Conservation (phyloP, 192 early-diverging fungal genomes). For the Gonapodya prolifera region DNA sequence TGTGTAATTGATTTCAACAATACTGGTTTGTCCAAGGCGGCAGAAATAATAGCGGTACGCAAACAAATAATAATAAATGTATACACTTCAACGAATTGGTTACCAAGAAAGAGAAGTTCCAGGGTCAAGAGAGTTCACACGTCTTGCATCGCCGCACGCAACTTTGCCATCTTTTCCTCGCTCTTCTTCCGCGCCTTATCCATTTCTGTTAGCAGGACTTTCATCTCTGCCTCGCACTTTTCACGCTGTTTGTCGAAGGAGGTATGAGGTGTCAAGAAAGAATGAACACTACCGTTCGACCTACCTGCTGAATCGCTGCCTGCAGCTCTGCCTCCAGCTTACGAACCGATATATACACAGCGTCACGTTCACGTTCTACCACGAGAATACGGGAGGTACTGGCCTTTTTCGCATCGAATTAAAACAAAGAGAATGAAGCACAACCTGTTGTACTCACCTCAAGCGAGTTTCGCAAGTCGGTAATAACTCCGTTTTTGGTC, state of each 20-base stretch:
- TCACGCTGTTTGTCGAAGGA: constrained; percentile 9
- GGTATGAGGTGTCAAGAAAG: not conserved
- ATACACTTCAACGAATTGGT: too few species aligned
- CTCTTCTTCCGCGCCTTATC: constrained; percentile 17
- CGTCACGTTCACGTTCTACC: constrained; percentile 25
- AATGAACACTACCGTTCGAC: constrained; percentile 1
- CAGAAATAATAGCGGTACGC: too few species aligned
- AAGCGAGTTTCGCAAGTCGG: constrained; percentile 3
- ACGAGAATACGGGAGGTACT: constrained; percentile 14
- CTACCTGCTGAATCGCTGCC: constrained; percentile 3
- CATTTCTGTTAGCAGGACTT: constrained; percentile 13
- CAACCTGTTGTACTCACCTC: constrained; percentile 8
- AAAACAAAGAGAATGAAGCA: constrained; percentile 8
- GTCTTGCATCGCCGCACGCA: constrained; percentile 13
- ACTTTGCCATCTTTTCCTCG: constrained; percentile 18
- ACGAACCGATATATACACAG: constrained; percentile 14
- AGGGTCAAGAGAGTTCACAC: too few species aligned
- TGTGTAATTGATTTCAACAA: not conserved
- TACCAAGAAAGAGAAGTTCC: too few species aligned
- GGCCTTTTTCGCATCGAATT: constrained; percentile 9
- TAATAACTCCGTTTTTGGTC: not conserved
- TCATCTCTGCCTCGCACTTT: constrained; percentile 20
- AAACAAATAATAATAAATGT: too few species aligned
- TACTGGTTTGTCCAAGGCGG: not conserved
- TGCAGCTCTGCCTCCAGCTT: constrained; percentile 15